phyloP scores from a whole-genome alignment of 2,329 filamentous ascomycete species.

The Fusarium pilosicola region DNA sequence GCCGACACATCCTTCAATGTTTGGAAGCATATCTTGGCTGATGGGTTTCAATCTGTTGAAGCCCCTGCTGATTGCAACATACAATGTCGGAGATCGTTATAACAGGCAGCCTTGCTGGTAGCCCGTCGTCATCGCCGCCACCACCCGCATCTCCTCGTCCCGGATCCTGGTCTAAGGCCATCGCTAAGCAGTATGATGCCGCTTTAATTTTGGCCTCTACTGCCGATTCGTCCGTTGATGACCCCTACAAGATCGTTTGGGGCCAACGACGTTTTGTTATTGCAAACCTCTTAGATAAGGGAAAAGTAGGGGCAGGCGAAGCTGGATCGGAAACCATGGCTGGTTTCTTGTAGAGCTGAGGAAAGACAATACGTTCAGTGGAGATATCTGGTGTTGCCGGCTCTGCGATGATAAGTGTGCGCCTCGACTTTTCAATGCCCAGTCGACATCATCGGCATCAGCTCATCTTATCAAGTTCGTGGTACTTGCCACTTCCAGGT shows the following conservation, averaged over 20 bases:
- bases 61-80: no score
- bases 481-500: background rate
- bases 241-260: background rate
- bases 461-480: background rate
- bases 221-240: no score
- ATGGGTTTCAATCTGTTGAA: no score
- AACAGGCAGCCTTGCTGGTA: no score
- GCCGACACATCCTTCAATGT: no score
- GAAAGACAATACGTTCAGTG: constrained; percentile 12
- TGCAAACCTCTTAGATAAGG: constrained; percentile 9
- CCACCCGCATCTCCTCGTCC: no score
- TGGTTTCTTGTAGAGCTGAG: constrained; percentile 20
- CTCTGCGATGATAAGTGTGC: constrained; percentile 5
- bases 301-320: constrained; percentile 11
- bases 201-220: no score
- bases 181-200: no score
- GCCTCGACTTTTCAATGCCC: background rate
- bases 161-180: no score
- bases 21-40: no score
- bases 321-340: constrained; percentile 18
- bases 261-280: background rate
- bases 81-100: no score
- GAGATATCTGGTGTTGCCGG: constrained; percentile 16
- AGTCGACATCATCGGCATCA: background rate
- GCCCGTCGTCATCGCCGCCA: no score